These are phyloP conservation scores for Halophytophthora batemanensis DNA, from an alignment of 352 stramenopile species.

Conservation along the genomic window DNA sequence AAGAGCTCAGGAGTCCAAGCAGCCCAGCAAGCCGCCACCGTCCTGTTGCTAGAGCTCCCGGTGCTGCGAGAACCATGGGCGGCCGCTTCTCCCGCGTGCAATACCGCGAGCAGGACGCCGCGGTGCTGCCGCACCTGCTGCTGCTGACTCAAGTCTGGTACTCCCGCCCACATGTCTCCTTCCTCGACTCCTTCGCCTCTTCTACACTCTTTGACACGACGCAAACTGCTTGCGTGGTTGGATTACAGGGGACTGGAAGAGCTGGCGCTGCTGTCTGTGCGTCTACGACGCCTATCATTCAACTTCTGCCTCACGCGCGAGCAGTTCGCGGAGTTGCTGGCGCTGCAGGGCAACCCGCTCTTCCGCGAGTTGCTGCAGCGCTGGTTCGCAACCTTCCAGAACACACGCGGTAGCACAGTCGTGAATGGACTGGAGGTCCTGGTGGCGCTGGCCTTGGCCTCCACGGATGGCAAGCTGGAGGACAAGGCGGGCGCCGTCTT, in stretches of 20 bases:
- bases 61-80: constrained; percentile 38
- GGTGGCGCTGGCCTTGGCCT: constrained; percentile 50
- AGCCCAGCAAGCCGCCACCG: no score
- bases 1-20: no score
- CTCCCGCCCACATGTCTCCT: background rate
- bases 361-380: constrained; percentile 49
- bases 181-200: background rate
- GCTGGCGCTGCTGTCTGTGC: constrained; percentile 49
- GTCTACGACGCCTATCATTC: constrained; percentile 61
- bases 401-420: constrained; percentile 53
- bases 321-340: constrained; percentile 67
- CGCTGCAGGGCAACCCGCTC: constrained; percentile 49
- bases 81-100: constrained; percentile 73
- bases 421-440: constrained; percentile 73
- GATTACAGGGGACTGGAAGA: constrained; percentile 44
- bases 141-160: constrained; percentile 71
- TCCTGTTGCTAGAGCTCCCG: no score
- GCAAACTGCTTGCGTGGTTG: background rate
- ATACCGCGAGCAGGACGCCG: constrained; percentile 68
- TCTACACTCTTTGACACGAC: background rate
- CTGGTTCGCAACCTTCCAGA: constrained; percentile 73
- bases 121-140: constrained; percentile 55
- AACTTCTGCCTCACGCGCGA: constrained; percentile 67
- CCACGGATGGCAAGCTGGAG: constrained; percentile 42
- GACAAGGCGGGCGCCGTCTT: constrained; percentile 67